Percentiles rank a stretch among this genome's conserved stretches.
These are phyloP conservation scores for Wallemia hederae DNA, from an alignment of 1,284 basidiomycete species.

Conservation along the genomic window DNA sequence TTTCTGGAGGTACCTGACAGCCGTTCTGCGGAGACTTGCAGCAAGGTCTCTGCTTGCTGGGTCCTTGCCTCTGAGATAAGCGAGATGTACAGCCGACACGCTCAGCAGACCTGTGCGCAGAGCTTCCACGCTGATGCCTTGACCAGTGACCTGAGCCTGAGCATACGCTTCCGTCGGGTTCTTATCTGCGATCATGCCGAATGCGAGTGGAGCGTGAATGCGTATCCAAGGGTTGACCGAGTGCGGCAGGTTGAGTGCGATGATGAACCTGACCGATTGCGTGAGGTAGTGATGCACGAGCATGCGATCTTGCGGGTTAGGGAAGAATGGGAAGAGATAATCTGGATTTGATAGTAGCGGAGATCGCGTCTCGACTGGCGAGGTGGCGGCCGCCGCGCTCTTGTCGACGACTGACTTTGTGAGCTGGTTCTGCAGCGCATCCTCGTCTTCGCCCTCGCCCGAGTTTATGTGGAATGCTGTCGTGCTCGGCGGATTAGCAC, in stretches of 20 bases:
- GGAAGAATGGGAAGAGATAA: constrained; percentile 1
- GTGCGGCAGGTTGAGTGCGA: constrained; percentile 12
- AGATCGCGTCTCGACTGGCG: not conserved
- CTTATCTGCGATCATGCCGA: constrained; percentile 5
- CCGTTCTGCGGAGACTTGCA: not conserved
- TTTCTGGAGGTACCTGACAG: constrained; percentile 3
- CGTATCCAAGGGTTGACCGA: constrained; percentile 15
- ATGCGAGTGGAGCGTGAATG: constrained; percentile 14
- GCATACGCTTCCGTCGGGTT: not conserved
- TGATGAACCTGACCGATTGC: constrained; percentile 14
- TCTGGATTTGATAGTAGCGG: not conserved
- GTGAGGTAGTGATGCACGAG: constrained; percentile 16
- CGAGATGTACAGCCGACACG: constrained; percentile 1
- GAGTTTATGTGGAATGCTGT: not conserved
- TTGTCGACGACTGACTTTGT: not conserved
- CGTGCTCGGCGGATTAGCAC: not conserved
- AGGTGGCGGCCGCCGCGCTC: not conserved
- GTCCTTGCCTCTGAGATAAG: not conserved
- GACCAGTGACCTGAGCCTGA: not conserved
- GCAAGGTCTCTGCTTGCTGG: not conserved
- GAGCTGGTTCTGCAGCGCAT: not conserved
- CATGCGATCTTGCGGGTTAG: constrained; percentile 10
- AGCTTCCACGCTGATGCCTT: not conserved
- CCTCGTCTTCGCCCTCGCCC: not conserved
- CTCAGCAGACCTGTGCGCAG: not conserved